These are phyloP conservation scores for Vigna angularis DNA, from an alignment of 306 rosid species.

Conservation along the genomic window DNA sequence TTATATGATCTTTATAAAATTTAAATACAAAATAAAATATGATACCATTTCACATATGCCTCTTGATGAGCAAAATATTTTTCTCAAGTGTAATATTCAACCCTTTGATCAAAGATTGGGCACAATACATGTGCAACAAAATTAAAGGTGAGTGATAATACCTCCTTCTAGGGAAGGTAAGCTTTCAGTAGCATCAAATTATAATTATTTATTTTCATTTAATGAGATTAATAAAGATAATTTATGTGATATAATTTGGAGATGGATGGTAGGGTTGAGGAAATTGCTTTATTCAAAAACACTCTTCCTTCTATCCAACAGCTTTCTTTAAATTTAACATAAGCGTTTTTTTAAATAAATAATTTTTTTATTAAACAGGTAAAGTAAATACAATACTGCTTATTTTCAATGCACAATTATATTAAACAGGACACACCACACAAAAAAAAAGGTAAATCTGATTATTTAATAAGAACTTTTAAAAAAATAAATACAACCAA, in stretches of 20 bases:
- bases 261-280: not conserved
- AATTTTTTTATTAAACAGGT: no score
- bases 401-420: no score
- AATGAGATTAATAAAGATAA: not conserved
- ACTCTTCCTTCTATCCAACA: not conserved
- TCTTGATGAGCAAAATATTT: not conserved
- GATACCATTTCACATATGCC: no score
- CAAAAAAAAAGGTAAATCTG: no score
- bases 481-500: not conserved
- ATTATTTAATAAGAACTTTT: no score
- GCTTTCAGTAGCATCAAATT: not conserved
- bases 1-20: no score
- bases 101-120: not conserved
- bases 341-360: no score
- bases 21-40: no score
- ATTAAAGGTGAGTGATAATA: not conserved
- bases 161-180: not conserved
- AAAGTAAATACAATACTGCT: no score
- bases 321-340: not conserved
- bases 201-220: not conserved
- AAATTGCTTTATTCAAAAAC: not conserved
- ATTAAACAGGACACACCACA: no score
- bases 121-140: not conserved
- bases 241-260: not conserved
- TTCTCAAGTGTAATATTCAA: not conserved